A percentile compares a stretch with the other conserved stretches of the same genome.
Conservation (phyloP, 1,284 basidiomycete species). For the Leccinum pseudoinsigne region DNA sequence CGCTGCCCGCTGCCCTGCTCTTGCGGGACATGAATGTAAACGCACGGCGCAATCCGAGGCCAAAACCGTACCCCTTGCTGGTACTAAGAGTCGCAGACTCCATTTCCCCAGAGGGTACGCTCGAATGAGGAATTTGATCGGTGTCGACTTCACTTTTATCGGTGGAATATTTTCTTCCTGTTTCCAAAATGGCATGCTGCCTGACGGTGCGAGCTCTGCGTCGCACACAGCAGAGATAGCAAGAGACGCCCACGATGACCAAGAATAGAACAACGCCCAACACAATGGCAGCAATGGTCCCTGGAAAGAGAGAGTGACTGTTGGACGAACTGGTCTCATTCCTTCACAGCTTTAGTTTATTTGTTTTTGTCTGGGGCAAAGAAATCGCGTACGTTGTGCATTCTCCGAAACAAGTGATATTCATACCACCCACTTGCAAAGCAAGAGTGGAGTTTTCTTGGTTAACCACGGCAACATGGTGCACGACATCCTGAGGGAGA, state of each 20-base stretch:
- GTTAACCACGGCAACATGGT: constrained; percentile 58
- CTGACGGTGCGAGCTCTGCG: constrained; percentile 39
- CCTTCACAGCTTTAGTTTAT: constrained; percentile 10
- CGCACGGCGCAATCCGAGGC: constrained; percentile 32
- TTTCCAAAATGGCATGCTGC: constrained; percentile 2
- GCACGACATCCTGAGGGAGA: constrained; percentile 49
- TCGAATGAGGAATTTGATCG: constrained; percentile 10
- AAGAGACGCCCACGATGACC: constrained; percentile 39
- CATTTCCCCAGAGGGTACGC: constrained; percentile 25
- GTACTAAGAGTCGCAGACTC: constrained; percentile 30
- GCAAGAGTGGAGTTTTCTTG: constrained; percentile 49
- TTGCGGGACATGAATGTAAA: constrained; percentile 30
- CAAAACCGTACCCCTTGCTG: constrained; percentile 34
- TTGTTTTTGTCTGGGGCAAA: not conserved
- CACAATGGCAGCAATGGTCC: constrained; percentile 63
- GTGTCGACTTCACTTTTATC: constrained; percentile 9
- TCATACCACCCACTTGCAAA: constrained; percentile 37
- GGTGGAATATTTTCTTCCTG: not conserved
- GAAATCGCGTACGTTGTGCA: constrained; percentile 28
- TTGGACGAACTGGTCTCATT: constrained; percentile 13
- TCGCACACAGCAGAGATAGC: constrained; percentile 46
- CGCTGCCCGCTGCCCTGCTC: constrained; percentile 18
- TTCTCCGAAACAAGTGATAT: constrained; percentile 40
- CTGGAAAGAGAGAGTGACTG: constrained; percentile 36
- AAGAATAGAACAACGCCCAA: constrained; percentile 55